Percentiles rank a stretch among this genome's conserved stretches.
Evolutionary conservation across 768 basidiomycete genomes (phyloP).

Genomic region (Auriscalpium vulgare): DNA sequence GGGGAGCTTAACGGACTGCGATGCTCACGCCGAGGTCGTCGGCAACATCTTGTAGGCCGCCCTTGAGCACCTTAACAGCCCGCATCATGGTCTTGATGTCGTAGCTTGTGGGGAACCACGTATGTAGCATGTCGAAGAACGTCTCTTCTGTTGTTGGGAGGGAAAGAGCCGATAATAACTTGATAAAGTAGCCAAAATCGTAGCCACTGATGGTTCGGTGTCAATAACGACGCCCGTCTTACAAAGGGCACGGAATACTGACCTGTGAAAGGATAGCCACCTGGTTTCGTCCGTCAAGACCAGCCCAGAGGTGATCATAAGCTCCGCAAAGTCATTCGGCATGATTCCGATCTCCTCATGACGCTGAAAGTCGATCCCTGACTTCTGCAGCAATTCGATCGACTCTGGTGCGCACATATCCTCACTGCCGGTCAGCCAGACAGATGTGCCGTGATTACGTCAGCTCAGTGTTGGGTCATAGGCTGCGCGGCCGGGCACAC

Average conservation of each 20-base stretch:
- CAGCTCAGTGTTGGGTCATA: constrained; percentile 3
- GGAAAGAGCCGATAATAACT: constrained; percentile 79
- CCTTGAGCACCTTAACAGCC: constrained; percentile 68
- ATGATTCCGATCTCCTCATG: constrained; percentile 89
- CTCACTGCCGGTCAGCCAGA: constrained; percentile 43
- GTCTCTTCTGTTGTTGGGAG: constrained; percentile 83
- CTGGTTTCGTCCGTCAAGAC: constrained; percentile 82
- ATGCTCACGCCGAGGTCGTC: constrained; percentile 84
- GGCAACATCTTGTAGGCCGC: constrained; percentile 92
- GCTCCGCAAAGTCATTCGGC: constrained; percentile 92
- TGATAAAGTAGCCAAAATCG: constrained; percentile 98
- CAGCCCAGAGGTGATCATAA: constrained; percentile 93
- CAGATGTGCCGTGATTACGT: constrained; percentile 8
- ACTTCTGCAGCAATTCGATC: constrained; percentile 88
- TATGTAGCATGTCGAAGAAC: constrained; percentile 80
- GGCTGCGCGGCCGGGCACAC: constrained; percentile 21
- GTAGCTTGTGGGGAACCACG: constrained; percentile 95
- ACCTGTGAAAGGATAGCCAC: constrained; percentile 99
- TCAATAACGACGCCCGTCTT: background rate
- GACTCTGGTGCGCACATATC: constrained; percentile 99
- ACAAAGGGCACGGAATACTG: constrained; percentile 20
- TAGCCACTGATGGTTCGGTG: constrained; percentile 60
- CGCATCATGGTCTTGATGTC: constrained; percentile 98
- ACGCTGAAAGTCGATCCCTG: constrained; percentile 91
- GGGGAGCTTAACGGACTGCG: background rate